phyloP scores from a whole-genome alignment of 805 yeast genomes.

The Kodamaea hsintzibuensis region DNA sequence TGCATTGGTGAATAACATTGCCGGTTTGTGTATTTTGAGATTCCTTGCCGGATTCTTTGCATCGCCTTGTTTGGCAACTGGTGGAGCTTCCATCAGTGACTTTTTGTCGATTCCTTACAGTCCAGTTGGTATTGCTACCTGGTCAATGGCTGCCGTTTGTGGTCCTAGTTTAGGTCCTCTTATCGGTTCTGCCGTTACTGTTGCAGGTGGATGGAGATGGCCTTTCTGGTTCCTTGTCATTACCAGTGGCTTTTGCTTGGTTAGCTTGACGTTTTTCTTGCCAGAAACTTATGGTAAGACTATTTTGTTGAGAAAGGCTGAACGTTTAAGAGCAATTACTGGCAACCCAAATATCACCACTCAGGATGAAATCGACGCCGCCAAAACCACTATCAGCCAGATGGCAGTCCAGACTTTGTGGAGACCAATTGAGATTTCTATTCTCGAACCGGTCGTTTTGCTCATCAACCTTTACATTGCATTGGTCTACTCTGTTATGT shows the following conservation, averaged over 20 bases:
- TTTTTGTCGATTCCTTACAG: slow-evolving; percentile 41
- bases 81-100: slow-evolving; percentile 60
- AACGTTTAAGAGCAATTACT: slow-evolving; percentile 48
- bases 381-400: slow-evolving; percentile 15
- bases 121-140: slow-evolving; percentile 49
- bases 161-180: slow-evolving; percentile 62
- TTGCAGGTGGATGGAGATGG: slow-evolving; percentile 52
- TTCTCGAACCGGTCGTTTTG: slow-evolving; percentile 57
- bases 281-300: slow-evolving; percentile 53
- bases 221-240: slow-evolving; percentile 52
- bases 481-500: slow-evolving; percentile 51
- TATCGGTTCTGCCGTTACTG: slow-evolving; percentile 49
- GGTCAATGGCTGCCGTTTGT: slow-evolving; percentile 55
- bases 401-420: slow-evolving; percentile 35
- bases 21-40: slow-evolving; percentile 50
- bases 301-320: slow-evolving; percentile 49
- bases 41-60: slow-evolving; percentile 56
- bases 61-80: slow-evolving; percentile 45
- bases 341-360: slow-evolving; percentile 48
- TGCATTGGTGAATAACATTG: slow-evolving; percentile 52
- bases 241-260: slow-evolving; percentile 37
- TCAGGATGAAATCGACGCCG: slow-evolving; percentile 37
- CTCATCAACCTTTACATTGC: slow-evolving; percentile 54
- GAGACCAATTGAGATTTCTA: slow-evolving; percentile 52
- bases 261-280: slow-evolving; percentile 35